These are phyloP conservation scores for Sugiyamaella marilandica DNA, from an alignment of 805 yeast species.

Conservation along the genomic window DNA sequence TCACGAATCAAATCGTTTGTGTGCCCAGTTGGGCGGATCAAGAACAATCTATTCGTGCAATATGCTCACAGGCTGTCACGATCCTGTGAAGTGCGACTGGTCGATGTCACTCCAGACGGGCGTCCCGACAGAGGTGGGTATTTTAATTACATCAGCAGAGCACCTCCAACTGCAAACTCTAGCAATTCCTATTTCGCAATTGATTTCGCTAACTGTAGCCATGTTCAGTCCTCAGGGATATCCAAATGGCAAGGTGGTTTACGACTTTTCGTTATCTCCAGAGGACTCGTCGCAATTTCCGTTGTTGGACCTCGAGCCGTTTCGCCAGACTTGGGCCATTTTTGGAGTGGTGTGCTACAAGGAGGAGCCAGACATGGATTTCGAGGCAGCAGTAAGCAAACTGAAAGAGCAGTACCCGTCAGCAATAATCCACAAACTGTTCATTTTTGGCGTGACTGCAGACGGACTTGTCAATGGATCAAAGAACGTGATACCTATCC, in stretches of 20 bases:
- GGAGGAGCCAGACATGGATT: conserved; percentile 19
- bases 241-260: conserved; percentile 71
- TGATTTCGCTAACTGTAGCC: conserved; percentile 21
- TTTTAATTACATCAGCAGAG: neutral
- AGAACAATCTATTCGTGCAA: conserved; percentile 38
- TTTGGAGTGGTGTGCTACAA: conserved; percentile 42
- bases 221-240: conserved; percentile 79
- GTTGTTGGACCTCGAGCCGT: conserved; percentile 86
- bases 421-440: conserved; percentile 31
- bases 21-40: conserved; percentile 58
- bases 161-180: too few species aligned
- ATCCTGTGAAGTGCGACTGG: conserved; percentile 60
- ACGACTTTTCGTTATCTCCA: conserved; percentile 45
- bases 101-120: conserved; percentile 67
- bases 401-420: conserved; percentile 47
- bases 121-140: conserved; percentile 36
- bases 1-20: conserved; percentile 61
- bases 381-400: conserved; percentile 31
- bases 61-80: conserved; percentile 43
- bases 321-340: conserved; percentile 58
- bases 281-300: conserved; percentile 51
- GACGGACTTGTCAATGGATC: conserved; percentile 10
- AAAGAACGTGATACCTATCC: conserved; percentile 20
- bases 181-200: neutral
- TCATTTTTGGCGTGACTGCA: conserved; percentile 41